Evolutionary conservation across 202 grass and related monocot species (phyloP).

Genomic region (Digitaria exilis): DNA sequence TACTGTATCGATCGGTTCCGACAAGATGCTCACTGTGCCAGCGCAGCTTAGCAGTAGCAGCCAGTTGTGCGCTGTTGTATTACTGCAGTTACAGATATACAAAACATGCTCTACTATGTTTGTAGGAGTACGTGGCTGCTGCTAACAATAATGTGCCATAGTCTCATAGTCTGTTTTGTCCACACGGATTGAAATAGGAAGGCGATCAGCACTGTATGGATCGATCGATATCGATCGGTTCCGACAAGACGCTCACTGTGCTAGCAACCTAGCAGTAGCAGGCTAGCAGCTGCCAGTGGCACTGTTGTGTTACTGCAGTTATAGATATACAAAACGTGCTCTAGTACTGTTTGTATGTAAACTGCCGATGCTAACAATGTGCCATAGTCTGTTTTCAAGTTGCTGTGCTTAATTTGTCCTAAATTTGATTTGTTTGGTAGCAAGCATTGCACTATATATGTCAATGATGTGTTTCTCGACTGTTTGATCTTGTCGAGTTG

Average conservation of each 20-base stretch:
- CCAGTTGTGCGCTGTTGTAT: not conserved
- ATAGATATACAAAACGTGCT: too few relatives aligned
- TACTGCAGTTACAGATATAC: not conserved
- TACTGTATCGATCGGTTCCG: constrained; percentile 32
- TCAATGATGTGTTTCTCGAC: not conserved
- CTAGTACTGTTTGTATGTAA: not conserved
- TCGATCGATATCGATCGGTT: too few relatives aligned
- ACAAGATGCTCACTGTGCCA: constrained; percentile 16
- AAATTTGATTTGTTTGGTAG: not conserved
- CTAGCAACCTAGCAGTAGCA: too few relatives aligned
- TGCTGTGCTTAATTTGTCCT: not conserved
- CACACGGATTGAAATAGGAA: too few relatives aligned
- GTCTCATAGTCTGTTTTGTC: too few relatives aligned
- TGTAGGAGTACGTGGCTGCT: too few relatives aligned
- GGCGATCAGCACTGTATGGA: too few relatives aligned
- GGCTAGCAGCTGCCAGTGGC: too few relatives aligned
- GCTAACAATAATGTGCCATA: not conserved
- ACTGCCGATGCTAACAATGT: not conserved
- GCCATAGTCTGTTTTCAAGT: not conserved
- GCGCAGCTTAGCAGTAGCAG: too few relatives aligned
- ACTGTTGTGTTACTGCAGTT: not conserved
- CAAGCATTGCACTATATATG: too few relatives aligned
- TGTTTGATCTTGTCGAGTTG: not conserved
- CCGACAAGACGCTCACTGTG: too few relatives aligned
- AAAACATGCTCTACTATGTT: not conserved